Conservation (phyloP, 805 yeast genomes). For the Pichia eremophila region DNA sequence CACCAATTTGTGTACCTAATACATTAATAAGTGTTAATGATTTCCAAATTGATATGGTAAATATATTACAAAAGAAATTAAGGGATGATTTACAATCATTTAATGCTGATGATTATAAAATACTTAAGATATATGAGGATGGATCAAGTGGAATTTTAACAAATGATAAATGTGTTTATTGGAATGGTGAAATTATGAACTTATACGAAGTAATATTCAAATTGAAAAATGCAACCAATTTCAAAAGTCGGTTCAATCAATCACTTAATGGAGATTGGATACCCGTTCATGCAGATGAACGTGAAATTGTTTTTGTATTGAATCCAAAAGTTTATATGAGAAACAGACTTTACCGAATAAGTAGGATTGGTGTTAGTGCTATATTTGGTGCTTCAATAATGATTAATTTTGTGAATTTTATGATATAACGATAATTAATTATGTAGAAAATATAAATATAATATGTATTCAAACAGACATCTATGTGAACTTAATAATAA, state of each 20-base stretch:
- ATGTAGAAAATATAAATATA: not conserved
- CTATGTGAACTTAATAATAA: no score
- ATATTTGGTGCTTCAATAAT: not conserved
- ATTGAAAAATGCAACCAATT: conserved; percentile 30
- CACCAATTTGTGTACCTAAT: conserved; percentile 32
- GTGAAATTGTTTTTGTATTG: conserved; percentile 34
- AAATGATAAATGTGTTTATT: not conserved
- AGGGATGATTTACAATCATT: not conserved
- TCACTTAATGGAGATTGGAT: conserved; percentile 42
- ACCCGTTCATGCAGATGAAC: conserved; percentile 42
- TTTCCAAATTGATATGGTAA: not conserved
- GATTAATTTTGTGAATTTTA: not conserved
- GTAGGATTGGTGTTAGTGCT: not conserved
- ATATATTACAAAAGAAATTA: not conserved
- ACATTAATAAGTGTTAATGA: conserved; percentile 19
- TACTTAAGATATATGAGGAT: conserved; percentile 3
- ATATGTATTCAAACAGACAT: not conserved
- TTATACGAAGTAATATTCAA: conserved; percentile 13
- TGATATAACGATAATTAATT: not conserved
- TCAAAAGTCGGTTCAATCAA: conserved; percentile 29
- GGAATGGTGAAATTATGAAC: conserved; percentile 7
- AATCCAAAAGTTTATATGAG: conserved; percentile 1
- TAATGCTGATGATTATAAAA: not conserved
- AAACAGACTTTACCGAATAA: not conserved
- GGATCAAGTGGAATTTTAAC: not conserved